Evolutionary conservation across 495 filamentous ascomycete species (phyloP), one percentile per base, ranked within the genome.

Genomic region (Mytilinidion resinicola): DNA sequence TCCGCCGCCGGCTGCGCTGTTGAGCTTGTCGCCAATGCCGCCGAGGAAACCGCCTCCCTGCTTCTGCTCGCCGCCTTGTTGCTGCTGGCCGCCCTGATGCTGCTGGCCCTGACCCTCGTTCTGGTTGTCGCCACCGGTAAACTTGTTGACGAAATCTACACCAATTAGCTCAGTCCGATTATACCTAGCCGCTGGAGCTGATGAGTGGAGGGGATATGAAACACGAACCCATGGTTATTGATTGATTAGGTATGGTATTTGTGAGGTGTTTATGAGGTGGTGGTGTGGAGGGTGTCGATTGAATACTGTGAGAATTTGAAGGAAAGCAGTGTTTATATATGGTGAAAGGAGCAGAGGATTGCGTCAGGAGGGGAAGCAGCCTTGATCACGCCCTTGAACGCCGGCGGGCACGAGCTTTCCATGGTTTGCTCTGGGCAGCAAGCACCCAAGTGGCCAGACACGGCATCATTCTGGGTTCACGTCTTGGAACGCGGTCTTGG

Each of bases 1-100:
- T 36, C 86, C 85, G 42, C 86, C 86, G 25, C 86, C 86, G 25
- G 80, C 81, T 47, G 80, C 72, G 33, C 68, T 53, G 70, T 88
- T 84, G 33, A 87, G 39, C 66, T 85, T 83, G 64, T 82, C 69
- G 8, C 69, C 65, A 54, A 80, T 62, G 38, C 78, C 76, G 56
- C 78, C 77, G 51, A 84, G 62, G 66, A 85, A 71, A 55, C 78
- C 73, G 35, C 77, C 77, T 33, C 63, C 62, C 19, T 67, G 53
- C 55, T 70, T 42, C 64, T 70, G 56, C 58, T 67, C 55, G 21
- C 55, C 56, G 49, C 37, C 30, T 14, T 43, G 15, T 9, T 17
- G 30, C 7, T 38, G 48, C 38, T 41, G 42, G 38, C 51, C 17
- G 14, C 36, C 12, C 35, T 42, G 49, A n/a, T 53, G 25, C 20